phyloP scores from a whole-genome alignment of 2,329 filamentous ascomycete genomes.

The Aspergillus sp. region DNA sequence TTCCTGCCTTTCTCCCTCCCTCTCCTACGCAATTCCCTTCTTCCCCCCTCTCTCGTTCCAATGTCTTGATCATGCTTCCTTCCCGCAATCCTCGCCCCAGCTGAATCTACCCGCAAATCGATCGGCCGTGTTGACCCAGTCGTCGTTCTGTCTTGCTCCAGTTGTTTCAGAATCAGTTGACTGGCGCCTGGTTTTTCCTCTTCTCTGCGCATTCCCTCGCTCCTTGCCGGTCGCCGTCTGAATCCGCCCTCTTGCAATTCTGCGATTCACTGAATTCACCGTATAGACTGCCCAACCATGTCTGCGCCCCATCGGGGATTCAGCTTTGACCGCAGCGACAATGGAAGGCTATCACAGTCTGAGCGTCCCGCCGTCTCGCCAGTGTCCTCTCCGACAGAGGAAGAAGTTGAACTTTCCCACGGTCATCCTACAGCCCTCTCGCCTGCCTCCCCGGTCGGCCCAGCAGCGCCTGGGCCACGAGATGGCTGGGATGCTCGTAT shows the following conservation, averaged over 20 bases:
- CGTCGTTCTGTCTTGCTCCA: not conserved
- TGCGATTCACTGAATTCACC: not conserved
- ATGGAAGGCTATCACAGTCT: constrained; percentile 2
- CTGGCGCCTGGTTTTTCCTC: not conserved
- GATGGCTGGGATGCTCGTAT: constrained; percentile 3
- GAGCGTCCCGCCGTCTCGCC: not conserved
- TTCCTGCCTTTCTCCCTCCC: too few species aligned
- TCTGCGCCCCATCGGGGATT: constrained; percentile 13
- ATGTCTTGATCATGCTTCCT: too few species aligned
- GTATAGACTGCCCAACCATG: constrained; percentile 5
- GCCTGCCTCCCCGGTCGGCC: not conserved
- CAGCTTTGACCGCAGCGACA: constrained; percentile 14
- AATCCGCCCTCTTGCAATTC: too few species aligned
- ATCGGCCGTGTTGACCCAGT: not conserved
- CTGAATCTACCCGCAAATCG: too few species aligned
- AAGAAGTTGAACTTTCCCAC: not conserved
- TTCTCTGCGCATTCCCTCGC: not conserved
- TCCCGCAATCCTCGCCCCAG: too few species aligned
- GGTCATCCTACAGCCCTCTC: not conserved
- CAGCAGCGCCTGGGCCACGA: not conserved
- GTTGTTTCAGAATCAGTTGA: not conserved
- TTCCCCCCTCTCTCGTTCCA: too few species aligned
- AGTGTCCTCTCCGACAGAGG: not conserved
- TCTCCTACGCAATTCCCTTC: too few species aligned
- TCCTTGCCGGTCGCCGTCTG: not conserved